phyloP scores from a whole-genome alignment of 805 yeast species.

The Candida xyloterini region DNA sequence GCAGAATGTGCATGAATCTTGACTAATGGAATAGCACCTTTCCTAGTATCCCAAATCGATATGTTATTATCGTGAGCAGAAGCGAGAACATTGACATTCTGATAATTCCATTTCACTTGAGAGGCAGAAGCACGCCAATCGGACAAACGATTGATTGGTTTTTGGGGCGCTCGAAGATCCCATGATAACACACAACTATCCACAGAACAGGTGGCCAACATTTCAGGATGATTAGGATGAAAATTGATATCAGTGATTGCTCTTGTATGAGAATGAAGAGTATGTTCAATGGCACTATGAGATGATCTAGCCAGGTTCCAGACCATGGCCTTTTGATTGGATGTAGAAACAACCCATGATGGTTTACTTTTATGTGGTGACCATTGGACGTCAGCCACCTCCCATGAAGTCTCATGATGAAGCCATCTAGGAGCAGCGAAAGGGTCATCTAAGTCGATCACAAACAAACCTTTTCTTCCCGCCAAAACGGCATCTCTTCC shows the following conservation, averaged over 20 bases:
- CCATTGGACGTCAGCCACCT: slow-evolving; percentile 99
- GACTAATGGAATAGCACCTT: slow-evolving; percentile 72
- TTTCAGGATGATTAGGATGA: slow-evolving; percentile 81
- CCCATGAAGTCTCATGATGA: slow-evolving; percentile 92
- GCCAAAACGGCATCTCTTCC: slow-evolving; percentile 95
- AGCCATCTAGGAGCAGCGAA: slow-evolving; percentile 93
- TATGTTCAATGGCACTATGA: slow-evolving; percentile 74
- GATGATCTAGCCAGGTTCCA: slow-evolving; percentile 80
- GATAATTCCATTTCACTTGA: slow-evolving; percentile 90
- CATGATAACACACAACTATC: slow-evolving; percentile 85
- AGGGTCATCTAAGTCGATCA: slow-evolving; percentile 94
- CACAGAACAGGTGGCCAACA: slow-evolving; percentile 88
- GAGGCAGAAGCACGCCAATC: slow-evolving; percentile 95
- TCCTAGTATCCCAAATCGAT: slow-evolving; percentile 84
- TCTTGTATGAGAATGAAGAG: slow-evolving; percentile 83
- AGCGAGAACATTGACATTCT: slow-evolving; percentile 73
- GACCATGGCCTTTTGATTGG: slow-evolving; percentile 90
- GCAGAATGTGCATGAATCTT: slow-evolving; percentile 75
- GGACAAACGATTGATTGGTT: slow-evolving; percentile 77
- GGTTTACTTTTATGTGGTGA: slow-evolving; percentile 86
- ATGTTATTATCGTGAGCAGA: slow-evolving; percentile 81
- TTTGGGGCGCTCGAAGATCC: slow-evolving; percentile 81
- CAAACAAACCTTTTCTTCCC: slow-evolving; percentile 74
- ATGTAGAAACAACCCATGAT: slow-evolving; percentile 88
- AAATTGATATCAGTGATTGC: slow-evolving; percentile 96